phyloP scores from a whole-genome alignment of 495 filamentous ascomycete genomes.

The Jackrogersella multiformis region DNA sequence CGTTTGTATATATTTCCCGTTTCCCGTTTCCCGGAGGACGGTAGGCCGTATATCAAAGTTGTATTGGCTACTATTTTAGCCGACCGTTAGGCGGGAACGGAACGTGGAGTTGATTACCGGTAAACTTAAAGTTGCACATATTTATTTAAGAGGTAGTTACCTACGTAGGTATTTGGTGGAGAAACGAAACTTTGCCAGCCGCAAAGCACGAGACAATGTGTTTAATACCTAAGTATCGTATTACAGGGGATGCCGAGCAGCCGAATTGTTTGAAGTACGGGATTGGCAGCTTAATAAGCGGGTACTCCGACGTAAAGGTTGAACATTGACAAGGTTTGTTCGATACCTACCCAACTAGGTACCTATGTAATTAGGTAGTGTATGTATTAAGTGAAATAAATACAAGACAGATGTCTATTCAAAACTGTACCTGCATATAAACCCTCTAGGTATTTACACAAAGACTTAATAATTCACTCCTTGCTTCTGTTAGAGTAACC shows the following conservation, averaged over 20 bases:
- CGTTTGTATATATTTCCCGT: too few relatives aligned
- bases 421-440: too few relatives aligned
- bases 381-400: too few relatives aligned
- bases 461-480: too few relatives aligned
- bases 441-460: too few relatives aligned
- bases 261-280: conserved; percentile 11
- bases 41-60: background rate
- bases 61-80: conserved; percentile 37
- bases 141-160: too few relatives aligned
- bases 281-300: conserved; percentile 19
- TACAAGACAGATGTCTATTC: too few relatives aligned
- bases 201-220: conserved; percentile 6
- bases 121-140: conserved; percentile 8
- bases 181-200: conserved; percentile 1
- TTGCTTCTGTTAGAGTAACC: too few relatives aligned
- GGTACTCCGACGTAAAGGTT: background rate
- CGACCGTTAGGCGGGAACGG: conserved; percentile 37
- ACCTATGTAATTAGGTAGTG: too few relatives aligned
- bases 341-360: too few relatives aligned
- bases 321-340: background rate
- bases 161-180: too few relatives aligned
- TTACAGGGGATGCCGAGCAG: conserved; percentile 28
- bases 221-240: conserved; percentile 15
- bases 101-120: conserved; percentile 32
- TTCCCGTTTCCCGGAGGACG: conserved; percentile 31